Evolutionary conservation across 2,329 filamentous ascomycete genomes (phyloP), one percentile per base, ranked within the genome.

Genomic region (Pyrenophora teres): DNA sequence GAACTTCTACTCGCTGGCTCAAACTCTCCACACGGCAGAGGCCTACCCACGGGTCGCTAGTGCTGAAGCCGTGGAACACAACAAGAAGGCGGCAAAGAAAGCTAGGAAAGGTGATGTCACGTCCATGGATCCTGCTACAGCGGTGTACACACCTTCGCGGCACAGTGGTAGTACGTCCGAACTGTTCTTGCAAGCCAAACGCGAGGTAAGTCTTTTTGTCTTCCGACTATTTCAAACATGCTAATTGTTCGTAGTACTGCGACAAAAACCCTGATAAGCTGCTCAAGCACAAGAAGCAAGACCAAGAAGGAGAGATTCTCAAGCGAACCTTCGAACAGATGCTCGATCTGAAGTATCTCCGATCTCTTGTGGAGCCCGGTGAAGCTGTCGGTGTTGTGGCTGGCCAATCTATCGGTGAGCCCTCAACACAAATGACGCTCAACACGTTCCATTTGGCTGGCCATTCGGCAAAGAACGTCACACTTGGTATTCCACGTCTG

Each of bases 401-500:
- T 43, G 92, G 92, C 8, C 94, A 99, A 76, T 97, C 93, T 27
- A 87, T 99, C 36, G 94, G 94, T 70, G 95, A 99, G 71, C 94
- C 95, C 7, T 97, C 92, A 2, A 99, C 94, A 9, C 94, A 99
- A 74, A 99, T 99, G 95, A 99, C 95, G 6, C 80, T 99, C 48
- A 99, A 99, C 77, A 99, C 95, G 23, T 99, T 99, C 84, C 94
- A 99, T 83, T 90, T 99, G 84, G 94, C 94, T 74, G 94, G 94
- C 69, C 93, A 97, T 80, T 92, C 94, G 16, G 88, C 94, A 25
- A 97, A 97, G 81, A 99, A 99, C 83, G 95, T 99, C 70, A 99
- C 94, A 0, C 84, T 97, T 16, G 94, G 94, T 90, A 97, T 99
- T 70, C 94, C 94, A 52, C 91, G 94, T 77, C 83, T 99, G 16